Evolutionary conservation across 805 yeast species (phyloP).

Genomic region (Nakazawaea anatomiae): DNA sequence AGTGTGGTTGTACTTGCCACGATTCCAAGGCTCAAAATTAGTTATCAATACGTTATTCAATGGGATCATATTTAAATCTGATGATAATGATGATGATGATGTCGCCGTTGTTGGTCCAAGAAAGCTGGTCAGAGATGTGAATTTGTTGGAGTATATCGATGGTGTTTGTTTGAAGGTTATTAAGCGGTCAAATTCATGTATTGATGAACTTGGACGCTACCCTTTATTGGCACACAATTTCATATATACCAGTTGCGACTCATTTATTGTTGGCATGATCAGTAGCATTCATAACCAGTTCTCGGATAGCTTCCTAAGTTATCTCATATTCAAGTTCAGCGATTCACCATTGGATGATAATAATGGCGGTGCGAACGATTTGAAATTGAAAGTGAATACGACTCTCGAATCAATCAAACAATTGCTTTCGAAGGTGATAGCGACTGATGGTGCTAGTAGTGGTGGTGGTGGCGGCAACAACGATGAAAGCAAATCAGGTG

Average conservation of each 20-base stretch:
- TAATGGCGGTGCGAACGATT: not conserved
- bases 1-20: conserved; percentile 6
- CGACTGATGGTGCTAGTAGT: not conserved
- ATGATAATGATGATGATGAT: too few species aligned
- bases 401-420: not conserved
- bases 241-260: not conserved
- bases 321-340: not conserved
- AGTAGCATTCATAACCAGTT: not conserved
- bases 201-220: not conserved
- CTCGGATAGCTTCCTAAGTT: not conserved
- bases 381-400: not conserved
- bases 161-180: not conserved
- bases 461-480: not conserved
- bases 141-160: not conserved
- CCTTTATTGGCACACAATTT: not conserved
- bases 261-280: too few species aligned
- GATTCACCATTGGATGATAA: not conserved
- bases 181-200: not conserved
- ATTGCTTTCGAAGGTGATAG: not conserved
- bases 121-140: not conserved
- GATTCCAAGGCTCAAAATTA: conserved; percentile 5
- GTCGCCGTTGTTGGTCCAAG: too few species aligned
- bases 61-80: too few species aligned
- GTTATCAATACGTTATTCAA: not conserved
- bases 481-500: not conserved